phyloP scores from a whole-genome alignment of 164 flowering plant species.

The Vitis amurensis region DNA sequence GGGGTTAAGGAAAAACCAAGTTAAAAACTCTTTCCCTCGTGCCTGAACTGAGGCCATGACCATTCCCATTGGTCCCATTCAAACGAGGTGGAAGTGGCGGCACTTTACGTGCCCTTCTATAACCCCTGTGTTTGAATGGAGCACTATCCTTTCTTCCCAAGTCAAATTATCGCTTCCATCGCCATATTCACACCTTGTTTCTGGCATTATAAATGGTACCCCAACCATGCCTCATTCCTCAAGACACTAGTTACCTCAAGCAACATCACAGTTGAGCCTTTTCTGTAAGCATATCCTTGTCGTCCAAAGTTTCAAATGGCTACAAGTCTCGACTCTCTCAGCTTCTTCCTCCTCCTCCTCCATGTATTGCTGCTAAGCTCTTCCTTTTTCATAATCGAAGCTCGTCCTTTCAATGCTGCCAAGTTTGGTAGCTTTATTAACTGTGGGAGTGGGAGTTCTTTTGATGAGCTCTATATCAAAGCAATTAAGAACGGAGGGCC shows the following conservation, averaged over 20 bases:
- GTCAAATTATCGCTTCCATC: too few species aligned
- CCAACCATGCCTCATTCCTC: too few species aligned
- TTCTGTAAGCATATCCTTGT: not conserved
- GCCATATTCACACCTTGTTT: too few species aligned
- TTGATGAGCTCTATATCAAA: slow-evolving; percentile 6
- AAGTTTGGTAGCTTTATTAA: not conserved
- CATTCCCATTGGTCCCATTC: too few species aligned
- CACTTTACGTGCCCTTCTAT: too few species aligned
- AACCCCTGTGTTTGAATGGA: too few species aligned
- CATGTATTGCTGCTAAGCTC: not conserved
- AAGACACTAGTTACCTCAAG: not conserved
- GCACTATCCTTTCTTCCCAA: too few species aligned
- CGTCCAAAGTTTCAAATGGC: slow-evolving; percentile 1
- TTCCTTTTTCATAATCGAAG: slow-evolving; percentile 6
- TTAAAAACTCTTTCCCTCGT: too few species aligned
- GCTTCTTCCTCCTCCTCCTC: slow-evolving; percentile 1
- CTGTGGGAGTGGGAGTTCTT: slow-evolving; percentile 3
- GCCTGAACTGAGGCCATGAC: too few species aligned
- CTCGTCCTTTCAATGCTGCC: slow-evolving; percentile 18
- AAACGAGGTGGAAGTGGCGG: too few species aligned
- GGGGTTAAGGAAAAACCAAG: too few species aligned
- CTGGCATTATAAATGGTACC: too few species aligned
- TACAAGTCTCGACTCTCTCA: not conserved
- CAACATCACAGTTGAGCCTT: not conserved
- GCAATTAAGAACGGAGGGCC: slow-evolving; percentile 19